phyloP scores from a whole-genome alignment of 805 yeast genomes.

The Nakazawaea laoshanensis region DNA sequence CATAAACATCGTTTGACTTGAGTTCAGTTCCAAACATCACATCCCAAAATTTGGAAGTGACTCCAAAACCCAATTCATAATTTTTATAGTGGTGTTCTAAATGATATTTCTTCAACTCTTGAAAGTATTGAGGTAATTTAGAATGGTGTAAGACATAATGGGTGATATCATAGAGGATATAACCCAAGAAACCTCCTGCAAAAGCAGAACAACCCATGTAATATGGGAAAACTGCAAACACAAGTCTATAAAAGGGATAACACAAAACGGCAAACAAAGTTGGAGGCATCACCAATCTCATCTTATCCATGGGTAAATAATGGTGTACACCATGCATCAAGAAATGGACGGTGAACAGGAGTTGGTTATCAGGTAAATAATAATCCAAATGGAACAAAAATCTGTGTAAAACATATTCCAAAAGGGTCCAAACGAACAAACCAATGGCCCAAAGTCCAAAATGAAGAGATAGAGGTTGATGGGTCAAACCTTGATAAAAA shows the following conservation, averaged over 20 bases:
- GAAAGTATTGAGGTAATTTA: slow-evolving; percentile 66
- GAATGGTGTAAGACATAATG: slow-evolving; percentile 93
- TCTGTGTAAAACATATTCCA: slow-evolving; percentile 85
- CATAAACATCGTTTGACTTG: slow-evolving; percentile 34
- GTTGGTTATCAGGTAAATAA: slow-evolving; percentile 71
- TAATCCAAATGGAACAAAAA: slow-evolving; percentile 89
- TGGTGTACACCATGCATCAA: slow-evolving; percentile 94
- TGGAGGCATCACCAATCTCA: slow-evolving; percentile 95
- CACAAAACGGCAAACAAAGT: slow-evolving; percentile 65
- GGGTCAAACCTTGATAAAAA: slow-evolving; percentile 47
- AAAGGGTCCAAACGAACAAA: slow-evolving; percentile 85
- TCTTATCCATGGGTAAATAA: slow-evolving; percentile 92
- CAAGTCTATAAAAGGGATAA: slow-evolving; percentile 72
- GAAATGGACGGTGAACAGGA: slow-evolving; percentile 78
- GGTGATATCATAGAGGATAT: slow-evolving; percentile 84
- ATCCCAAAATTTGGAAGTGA: slow-evolving; percentile 93
- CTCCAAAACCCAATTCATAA: slow-evolving; percentile 95
- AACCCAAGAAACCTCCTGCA: slow-evolving; percentile 95
- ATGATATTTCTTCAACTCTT: slow-evolving; percentile 80
- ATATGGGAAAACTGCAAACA: slow-evolving; percentile 70
- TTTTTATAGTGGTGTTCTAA: slow-evolving; percentile 97
- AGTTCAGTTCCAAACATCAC: slow-evolving; percentile 78
- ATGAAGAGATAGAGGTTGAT: slow-evolving; percentile 38
- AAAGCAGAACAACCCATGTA: slow-evolving; percentile 85
- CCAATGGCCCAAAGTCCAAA: slow-evolving; percentile 65